phyloP scores from a whole-genome alignment of 2,329 filamentous ascomycete species.

The Fusarium beomiforme region DNA sequence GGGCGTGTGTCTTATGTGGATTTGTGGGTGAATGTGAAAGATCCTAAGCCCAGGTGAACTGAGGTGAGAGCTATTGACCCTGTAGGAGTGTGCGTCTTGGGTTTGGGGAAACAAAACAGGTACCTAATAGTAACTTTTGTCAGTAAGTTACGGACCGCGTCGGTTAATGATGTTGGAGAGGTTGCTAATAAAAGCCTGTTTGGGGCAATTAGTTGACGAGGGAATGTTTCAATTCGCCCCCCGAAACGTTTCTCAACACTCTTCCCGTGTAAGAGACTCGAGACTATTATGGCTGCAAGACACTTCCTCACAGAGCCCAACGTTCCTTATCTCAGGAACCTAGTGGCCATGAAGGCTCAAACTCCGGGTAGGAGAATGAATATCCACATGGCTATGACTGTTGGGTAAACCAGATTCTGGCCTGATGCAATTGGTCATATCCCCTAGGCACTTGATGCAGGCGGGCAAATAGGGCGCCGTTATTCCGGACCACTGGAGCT shows the following conservation, averaged over 20 bases:
- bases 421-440: conserved; percentile 43
- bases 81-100: conserved; percentile 31
- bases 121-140: conserved; percentile 32
- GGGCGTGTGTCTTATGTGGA: conserved; percentile 6
- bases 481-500: conserved; percentile 43
- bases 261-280: conserved; percentile 13
- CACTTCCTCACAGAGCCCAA: background rate
- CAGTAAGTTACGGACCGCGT: conserved; percentile 20
- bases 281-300: conserved; percentile 7
- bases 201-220: background rate
- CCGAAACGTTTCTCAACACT: background rate
- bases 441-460: conserved; percentile 23
- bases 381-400: conserved; percentile 23
- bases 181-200: conserved; percentile 14
- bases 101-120: conserved; percentile 13
- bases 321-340: conserved; percentile 26
- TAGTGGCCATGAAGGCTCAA: background rate
- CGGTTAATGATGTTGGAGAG: conserved; percentile 10
- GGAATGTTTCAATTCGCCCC: conserved; percentile 4
- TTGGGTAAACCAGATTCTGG: conserved; percentile 44
- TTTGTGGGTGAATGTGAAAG: conserved; percentile 17
- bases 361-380: background rate
- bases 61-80: conserved; percentile 24
- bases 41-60: conserved; percentile 10
- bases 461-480: conserved; percentile 41